Evolutionary conservation across 768 basidiomycete genomes (phyloP), one percentile per base, ranked within the genome.

Genomic region (Lactarius tabidus): DNA sequence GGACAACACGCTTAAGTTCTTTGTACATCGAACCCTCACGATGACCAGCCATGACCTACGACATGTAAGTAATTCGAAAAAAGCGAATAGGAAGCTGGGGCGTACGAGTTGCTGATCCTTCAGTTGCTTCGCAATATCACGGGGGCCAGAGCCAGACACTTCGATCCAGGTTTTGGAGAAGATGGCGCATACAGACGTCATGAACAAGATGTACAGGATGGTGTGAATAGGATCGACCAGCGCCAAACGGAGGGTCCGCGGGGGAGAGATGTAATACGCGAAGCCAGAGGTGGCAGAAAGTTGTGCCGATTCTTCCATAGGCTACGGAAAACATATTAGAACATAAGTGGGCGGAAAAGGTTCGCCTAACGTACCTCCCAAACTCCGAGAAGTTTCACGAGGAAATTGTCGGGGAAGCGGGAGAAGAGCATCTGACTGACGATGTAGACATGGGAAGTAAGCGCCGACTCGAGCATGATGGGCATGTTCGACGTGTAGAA

Each of bases 111-210:
- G 91, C 76, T 98, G 96, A 70, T 98, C 97, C 80, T 98, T 98
- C 73, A 98, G 86, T 74, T 98, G 96, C 77, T 95, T 96, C 33
- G 97, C 97, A 62, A 99, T 88, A 71, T 99, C 96, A 54, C 97
- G 79, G 14, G 96, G 97, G 23, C 97, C 94, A 61, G 89, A 91
- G 18, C 97, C 96, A 2, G 95, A 98, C 38, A 98, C 93, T 72
- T 98, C 96, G 69, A 99, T 98, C 96, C 97, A 99, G 1, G 96
- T 98, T 84, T 98, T 98, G 74, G 93, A 95, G 82, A 98, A 99
- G 70, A 98, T 82, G 17, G 97, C 96, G 74, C 95, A 98, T 18
- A 95, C 93, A 38, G 89, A 85, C 65, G 95, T 83, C 80, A 96
- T 96, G 80, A 98, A 98, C 6, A 84, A 76, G 75, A 99, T 87